phyloP scores from a whole-genome alignment of 2,329 filamentous ascomycete species.

The Thyridium curvatum region DNA sequence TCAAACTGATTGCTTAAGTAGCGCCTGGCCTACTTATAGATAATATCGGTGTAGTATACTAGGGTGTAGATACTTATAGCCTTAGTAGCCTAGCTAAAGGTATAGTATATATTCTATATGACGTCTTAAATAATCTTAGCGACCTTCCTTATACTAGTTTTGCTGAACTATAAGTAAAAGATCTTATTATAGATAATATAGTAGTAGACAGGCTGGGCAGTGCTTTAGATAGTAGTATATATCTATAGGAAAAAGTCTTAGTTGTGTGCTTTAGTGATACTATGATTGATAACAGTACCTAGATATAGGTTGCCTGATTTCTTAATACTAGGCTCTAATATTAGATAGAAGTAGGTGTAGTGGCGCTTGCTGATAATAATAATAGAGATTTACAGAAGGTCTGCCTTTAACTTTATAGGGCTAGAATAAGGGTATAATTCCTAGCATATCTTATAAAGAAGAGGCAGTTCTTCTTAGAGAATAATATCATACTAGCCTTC shows the following conservation, averaged over 20 bases:
- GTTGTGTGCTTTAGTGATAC: conserved; percentile 56
- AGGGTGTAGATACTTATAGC: conserved; percentile 66
- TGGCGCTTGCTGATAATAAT: conserved; percentile 72
- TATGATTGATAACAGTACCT: conserved; percentile 68
- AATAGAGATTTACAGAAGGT: conserved; percentile 53
- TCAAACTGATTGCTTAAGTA: conserved; percentile 52
- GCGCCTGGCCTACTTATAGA: conserved; percentile 60
- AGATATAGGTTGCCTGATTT: conserved; percentile 50
- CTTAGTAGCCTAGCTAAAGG: conserved; percentile 65
- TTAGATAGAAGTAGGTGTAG: conserved; percentile 68
- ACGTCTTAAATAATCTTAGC: conserved; percentile 56
- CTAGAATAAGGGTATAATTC: too few relatives aligned
- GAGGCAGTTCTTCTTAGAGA: conserved; percentile 50
- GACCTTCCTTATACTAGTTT: too few relatives aligned
- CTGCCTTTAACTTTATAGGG: too few relatives aligned
- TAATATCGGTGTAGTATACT: conserved; percentile 69
- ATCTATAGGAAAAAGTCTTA: conserved; percentile 73
- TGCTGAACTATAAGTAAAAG: conserved; percentile 27
- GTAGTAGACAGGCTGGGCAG: conserved; percentile 67
- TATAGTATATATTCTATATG: conserved; percentile 64
- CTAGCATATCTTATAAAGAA: conserved; percentile 49
- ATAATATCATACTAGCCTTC: conserved; percentile 64
- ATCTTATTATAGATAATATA: conserved; percentile 54
- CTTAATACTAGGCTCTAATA: too few relatives aligned
- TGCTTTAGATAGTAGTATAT: conserved; percentile 65